A percentile compares a stretch with the other conserved stretches of the same genome.
Conservation (phyloP, 208 protist genomes). For the Leishmania arabica region DNA sequence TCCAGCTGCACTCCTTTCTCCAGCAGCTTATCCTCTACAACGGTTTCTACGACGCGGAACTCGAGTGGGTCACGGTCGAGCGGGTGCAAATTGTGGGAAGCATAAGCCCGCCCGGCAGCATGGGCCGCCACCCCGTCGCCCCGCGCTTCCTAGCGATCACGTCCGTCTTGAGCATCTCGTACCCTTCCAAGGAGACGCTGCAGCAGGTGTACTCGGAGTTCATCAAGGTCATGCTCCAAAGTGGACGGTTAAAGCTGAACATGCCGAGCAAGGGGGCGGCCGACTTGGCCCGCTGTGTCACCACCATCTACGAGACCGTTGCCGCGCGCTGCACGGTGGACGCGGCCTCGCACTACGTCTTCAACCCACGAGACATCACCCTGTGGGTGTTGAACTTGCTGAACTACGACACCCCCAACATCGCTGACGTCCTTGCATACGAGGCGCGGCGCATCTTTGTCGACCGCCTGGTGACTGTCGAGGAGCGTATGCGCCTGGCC, state of each 20-base stretch:
- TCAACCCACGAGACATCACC: constrained; percentile 97
- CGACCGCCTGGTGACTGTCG: constrained; percentile 91
- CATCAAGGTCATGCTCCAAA: constrained; percentile 91
- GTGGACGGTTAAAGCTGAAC: constrained; percentile 65
- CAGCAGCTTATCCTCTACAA: constrained; percentile 98
- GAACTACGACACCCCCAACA: constrained; percentile 89
- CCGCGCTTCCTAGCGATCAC: constrained; percentile 96
- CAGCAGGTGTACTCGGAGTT: constrained; percentile 95
- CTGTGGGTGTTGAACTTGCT: constrained; percentile 93
- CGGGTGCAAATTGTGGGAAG: constrained; percentile 95
- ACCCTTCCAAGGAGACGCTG: constrained; percentile 94
- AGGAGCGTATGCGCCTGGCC: constrained; percentile 71
- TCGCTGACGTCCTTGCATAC: constrained; percentile 92
- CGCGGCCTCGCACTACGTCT: constrained; percentile 97
- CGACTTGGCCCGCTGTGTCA: constrained; percentile 94
- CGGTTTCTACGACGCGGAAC: constrained; percentile 95
- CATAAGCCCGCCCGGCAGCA: constrained; percentile 96
- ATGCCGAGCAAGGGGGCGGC: constrained; percentile 75
- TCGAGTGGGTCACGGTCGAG: constrained; percentile 97
- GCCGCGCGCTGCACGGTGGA: constrained; percentile 92
- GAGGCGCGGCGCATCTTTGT: constrained; percentile 95
- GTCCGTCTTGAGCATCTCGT: constrained; percentile 92
- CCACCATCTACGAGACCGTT: constrained; percentile 94
- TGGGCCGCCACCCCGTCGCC: constrained; percentile 94
- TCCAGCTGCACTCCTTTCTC: constrained; percentile 96